Conservation (phyloP, 2,329 filamentous ascomycete species). For the Emergomyces africanus region DNA sequence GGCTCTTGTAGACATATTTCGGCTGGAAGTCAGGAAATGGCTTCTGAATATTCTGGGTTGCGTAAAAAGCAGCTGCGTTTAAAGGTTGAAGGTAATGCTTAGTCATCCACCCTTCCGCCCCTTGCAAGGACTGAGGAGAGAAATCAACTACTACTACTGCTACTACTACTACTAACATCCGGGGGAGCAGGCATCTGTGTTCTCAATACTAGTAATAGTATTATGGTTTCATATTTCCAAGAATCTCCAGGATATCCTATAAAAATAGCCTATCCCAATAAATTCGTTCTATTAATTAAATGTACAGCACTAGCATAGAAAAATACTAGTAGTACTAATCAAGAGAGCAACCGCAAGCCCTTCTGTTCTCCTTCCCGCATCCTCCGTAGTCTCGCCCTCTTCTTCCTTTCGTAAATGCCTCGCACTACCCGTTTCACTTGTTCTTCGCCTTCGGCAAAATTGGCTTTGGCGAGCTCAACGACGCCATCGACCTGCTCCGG, state of each 20-base stretch:
- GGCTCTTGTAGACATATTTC: constrained; percentile 21
- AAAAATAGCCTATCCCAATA: background rate
- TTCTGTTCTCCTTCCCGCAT: constrained; percentile 9
- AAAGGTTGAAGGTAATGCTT: background rate
- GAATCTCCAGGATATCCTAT: background rate
- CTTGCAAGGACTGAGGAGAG: too few relatives aligned
- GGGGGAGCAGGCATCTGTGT: background rate
- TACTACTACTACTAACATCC: too few relatives aligned
- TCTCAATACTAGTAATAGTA: background rate
- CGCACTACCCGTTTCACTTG: constrained; percentile 65
- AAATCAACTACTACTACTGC: too few relatives aligned
- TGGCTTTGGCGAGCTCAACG: constrained; percentile 67
- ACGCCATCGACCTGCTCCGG: constrained; percentile 80
- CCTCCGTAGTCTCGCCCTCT: constrained; percentile 44
- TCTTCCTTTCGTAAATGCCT: constrained; percentile 90
- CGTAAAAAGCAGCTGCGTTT: background rate
- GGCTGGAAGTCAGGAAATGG: background rate
- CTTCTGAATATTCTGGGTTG: background rate
- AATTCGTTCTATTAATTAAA: background rate
- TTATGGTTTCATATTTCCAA: background rate
- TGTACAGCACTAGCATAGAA: background rate
- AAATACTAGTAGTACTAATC: background rate
- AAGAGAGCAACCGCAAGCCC: background rate
- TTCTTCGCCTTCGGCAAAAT: constrained; percentile 71
- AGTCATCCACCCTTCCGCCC: background rate